Evolutionary conservation across 768 basidiomycete species (phyloP).

Genomic region (Porpolomopsis calyptriformis): DNA sequence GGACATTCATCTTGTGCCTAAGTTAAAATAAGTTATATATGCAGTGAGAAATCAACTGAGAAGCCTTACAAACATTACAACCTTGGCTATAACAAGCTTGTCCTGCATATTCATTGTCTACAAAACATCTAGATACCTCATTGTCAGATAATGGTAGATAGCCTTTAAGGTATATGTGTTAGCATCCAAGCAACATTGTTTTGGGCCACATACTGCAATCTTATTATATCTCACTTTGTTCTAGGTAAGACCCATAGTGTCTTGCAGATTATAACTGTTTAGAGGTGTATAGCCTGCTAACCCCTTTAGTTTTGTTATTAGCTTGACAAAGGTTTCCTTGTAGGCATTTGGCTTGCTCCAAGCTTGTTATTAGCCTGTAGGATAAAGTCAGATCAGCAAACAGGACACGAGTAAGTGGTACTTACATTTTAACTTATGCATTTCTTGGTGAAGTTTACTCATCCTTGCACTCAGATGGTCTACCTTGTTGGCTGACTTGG

Average conservation of each 20-base stretch:
- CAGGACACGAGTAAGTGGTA: neutral
- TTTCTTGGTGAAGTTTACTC: neutral
- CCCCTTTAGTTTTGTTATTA: neutral
- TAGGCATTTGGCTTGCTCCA: neutral
- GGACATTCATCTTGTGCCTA: too few species aligned
- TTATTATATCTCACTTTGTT: conserved; percentile 1
- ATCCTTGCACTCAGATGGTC: neutral
- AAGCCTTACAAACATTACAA: neutral
- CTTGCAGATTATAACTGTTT: neutral
- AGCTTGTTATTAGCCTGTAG: neutral
- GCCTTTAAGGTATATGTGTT: neutral
- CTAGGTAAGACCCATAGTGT: neutral
- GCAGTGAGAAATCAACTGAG: neutral
- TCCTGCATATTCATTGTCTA: neutral
- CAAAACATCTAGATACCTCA: neutral
- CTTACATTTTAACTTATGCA: neutral
- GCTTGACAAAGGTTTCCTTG: neutral
- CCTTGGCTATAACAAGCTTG: neutral
- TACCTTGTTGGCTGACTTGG: neutral
- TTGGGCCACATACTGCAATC: neutral
- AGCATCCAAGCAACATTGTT: neutral
- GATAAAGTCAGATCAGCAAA: neutral
- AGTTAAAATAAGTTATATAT: neutral
- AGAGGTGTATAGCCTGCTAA: neutral
- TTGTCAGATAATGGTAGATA: neutral